Conservation (phyloP, 2,329 filamentous ascomycete species). For the Leptographium galeiforme region DNA sequence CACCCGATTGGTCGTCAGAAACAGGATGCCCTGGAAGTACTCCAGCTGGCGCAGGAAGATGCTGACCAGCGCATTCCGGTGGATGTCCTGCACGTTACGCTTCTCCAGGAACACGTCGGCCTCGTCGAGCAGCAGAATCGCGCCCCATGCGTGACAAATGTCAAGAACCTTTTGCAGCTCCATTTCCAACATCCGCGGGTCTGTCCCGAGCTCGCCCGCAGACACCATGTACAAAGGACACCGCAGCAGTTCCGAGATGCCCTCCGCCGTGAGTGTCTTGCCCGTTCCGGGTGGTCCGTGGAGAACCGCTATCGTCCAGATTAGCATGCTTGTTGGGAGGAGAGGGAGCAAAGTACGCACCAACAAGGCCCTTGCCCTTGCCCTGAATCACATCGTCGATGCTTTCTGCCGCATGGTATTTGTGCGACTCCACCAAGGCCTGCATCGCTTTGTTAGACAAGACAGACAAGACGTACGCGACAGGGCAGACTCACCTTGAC, state of each 20-base stretch:
- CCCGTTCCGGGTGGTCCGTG: constrained; percentile 53
- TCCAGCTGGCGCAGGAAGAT: constrained; percentile 80
- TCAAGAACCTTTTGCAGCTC: constrained; percentile 32
- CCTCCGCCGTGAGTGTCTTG: constrained; percentile 30
- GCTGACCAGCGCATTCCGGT: constrained; percentile 40
- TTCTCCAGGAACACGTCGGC: constrained; percentile 39
- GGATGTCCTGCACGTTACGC: constrained; percentile 29
- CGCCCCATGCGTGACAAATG: constrained; percentile 35
- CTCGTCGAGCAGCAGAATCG: constrained; percentile 37
- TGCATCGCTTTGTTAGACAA: constrained; percentile 10
- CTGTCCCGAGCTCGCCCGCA: constrained; percentile 34
- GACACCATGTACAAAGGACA: constrained; percentile 41
- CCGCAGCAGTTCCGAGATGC: constrained; percentile 27
- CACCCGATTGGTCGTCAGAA: constrained; percentile 80
- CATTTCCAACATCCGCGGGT: constrained; percentile 28
- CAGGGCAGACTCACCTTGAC: constrained; percentile 36
- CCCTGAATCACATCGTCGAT: constrained; percentile 75
- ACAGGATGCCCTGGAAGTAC: constrained; percentile 84
- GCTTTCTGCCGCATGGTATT: constrained; percentile 65
- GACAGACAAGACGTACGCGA: neutral
- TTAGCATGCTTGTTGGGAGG: neutral
- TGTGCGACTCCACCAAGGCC: constrained; percentile 73
- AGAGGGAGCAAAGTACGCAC: constrained; percentile 20
- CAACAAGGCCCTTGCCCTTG: constrained; percentile 75
- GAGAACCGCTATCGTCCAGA: constrained; percentile 40